Evolutionary conservation across 2,329 filamentous ascomycete genomes (phyloP), one percentile per base, ranked within the genome.

Genomic region (Curvularia sp.): DNA sequence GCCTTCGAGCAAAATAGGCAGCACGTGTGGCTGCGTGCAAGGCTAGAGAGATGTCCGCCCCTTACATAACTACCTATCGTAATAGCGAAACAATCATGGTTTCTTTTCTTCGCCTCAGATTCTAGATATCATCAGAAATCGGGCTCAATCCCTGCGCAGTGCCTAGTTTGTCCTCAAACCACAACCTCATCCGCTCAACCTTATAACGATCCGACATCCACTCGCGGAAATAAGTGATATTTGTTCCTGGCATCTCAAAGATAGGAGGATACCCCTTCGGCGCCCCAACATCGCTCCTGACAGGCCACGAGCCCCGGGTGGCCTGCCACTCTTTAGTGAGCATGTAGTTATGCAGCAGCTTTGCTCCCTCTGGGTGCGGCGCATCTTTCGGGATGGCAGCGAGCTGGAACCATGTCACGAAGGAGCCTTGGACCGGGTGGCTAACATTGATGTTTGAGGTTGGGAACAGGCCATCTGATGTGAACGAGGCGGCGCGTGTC

Each of bases 361-460:
- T 84, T 23, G 83, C 80, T 34, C 77, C 77, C 67, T 84, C 82
- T 0, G 81, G 80, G 54, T 82, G 80, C 0, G 80, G 80, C 0
- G 83, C 81, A 30, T 80, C 71, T 53, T 78, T 79, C 34, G 82
- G 73, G 56, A 85, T 85, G 1, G 76, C 83, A 3, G 70, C 81
- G 0, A 69, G 77, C 61, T 85, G 83, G 0, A 80, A 63, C 83
- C 83, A 85, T 3, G 76, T 75, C 5, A 82, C 79, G 60, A 80
- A 83, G 2, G n/a, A 49, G 19, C 52, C 80, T 13, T 77, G 58
- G 8, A 63, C 73, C 0, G 80, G 79, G 18, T 74, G 66, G 0
- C 72, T 38, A 21, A 38, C 21, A 1, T 34, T 27, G 15, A 39
- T 21, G 13, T 39, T 30, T 9, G 51, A 39, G 15, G 32, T 27